Conservation (phyloP, 495 filamentous ascomycete genomes). For the Penicillium silybi region DNA sequence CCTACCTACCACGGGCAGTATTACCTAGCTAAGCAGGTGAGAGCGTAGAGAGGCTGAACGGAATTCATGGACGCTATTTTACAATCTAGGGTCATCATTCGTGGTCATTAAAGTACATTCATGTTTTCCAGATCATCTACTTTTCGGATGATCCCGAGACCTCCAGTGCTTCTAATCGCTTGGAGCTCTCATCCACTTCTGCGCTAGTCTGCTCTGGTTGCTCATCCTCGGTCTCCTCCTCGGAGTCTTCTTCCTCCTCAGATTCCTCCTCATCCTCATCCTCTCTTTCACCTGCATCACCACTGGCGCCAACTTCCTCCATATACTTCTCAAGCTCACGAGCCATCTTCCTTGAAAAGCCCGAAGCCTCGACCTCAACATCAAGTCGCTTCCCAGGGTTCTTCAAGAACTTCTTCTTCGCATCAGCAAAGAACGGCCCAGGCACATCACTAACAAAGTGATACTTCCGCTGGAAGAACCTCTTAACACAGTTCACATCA, state of each 20-base stretch:
- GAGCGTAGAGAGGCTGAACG: too few relatives aligned
- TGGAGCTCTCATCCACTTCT: slow-evolving; percentile 31
- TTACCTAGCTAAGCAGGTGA: too few relatives aligned
- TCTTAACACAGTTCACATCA: slow-evolving; percentile 90
- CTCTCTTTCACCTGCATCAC: slow-evolving; percentile 42
- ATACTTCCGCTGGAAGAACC: slow-evolving; percentile 85
- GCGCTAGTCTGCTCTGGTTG: slow-evolving; percentile 3
- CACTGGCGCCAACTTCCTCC: slow-evolving; percentile 62
- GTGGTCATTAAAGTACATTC: slow-evolving; percentile 29
- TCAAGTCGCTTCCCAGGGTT: slow-evolving; percentile 69
- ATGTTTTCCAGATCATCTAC: slow-evolving; percentile 6
- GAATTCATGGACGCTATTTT: neutral
- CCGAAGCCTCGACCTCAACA: slow-evolving; percentile 85
- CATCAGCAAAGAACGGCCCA: slow-evolving; percentile 81
- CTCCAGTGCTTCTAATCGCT: slow-evolving; percentile 30
- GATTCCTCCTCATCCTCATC: slow-evolving; percentile 41
- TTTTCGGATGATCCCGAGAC: slow-evolving; percentile 27
- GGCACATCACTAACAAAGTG: slow-evolving; percentile 76
- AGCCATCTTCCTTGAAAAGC: slow-evolving; percentile 93
- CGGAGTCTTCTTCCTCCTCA: slow-evolving; percentile 24
- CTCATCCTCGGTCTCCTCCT: slow-evolving; percentile 17
- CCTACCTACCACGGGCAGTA: too few relatives aligned
- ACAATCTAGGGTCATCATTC: slow-evolving; percentile 24
- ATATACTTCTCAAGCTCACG: slow-evolving; percentile 91
- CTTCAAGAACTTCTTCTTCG: slow-evolving; percentile 66